Conservation (phyloP, 176 grass and related monocot species). For the Elaeis guineensis region DNA sequence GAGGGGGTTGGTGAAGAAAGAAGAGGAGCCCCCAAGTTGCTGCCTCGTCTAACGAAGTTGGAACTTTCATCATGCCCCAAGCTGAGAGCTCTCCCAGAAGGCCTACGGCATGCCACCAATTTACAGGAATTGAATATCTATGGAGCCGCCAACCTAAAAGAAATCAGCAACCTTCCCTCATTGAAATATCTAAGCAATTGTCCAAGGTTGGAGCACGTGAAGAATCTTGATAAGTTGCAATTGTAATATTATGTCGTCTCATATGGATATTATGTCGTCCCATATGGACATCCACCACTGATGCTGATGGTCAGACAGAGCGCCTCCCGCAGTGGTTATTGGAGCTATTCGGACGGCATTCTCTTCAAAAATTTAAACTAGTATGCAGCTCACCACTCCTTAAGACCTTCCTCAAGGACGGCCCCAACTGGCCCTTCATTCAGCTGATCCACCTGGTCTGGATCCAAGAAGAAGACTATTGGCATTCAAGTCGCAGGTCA, state of each 20-base stretch:
- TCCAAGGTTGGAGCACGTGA: too few relatives aligned
- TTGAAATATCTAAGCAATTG: too few relatives aligned
- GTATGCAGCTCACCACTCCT: constrained; percentile 49
- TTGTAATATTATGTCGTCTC: too few relatives aligned
- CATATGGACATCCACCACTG: constrained; percentile 69
- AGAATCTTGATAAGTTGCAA: too few relatives aligned
- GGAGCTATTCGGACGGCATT: constrained; percentile 26
- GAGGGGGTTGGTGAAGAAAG: constrained; percentile 34
- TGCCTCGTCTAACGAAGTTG: too few relatives aligned
- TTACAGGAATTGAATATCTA: constrained; percentile 40
- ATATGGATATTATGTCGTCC: too few relatives aligned
- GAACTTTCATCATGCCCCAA: too few relatives aligned
- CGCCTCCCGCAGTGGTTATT: constrained; percentile 62
- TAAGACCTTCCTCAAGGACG: constrained; percentile 55
- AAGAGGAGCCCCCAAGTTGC: too few relatives aligned
- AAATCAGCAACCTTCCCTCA: too few relatives aligned
- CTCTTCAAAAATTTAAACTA: constrained; percentile 29
- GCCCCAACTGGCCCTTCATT: constrained; percentile 68
- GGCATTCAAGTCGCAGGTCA: too few relatives aligned
- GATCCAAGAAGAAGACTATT: constrained; percentile 23
- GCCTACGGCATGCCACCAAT: constrained; percentile 5
- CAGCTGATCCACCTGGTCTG: constrained; percentile 57
- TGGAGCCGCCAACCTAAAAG: too few relatives aligned
- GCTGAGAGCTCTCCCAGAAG: constrained; percentile 29
- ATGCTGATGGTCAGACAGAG: constrained; percentile 70